These are phyloP conservation scores for Calonectria pseudoreteaudii DNA, from an alignment of 2,329 filamentous ascomycete genomes.

Conservation along the genomic window DNA sequence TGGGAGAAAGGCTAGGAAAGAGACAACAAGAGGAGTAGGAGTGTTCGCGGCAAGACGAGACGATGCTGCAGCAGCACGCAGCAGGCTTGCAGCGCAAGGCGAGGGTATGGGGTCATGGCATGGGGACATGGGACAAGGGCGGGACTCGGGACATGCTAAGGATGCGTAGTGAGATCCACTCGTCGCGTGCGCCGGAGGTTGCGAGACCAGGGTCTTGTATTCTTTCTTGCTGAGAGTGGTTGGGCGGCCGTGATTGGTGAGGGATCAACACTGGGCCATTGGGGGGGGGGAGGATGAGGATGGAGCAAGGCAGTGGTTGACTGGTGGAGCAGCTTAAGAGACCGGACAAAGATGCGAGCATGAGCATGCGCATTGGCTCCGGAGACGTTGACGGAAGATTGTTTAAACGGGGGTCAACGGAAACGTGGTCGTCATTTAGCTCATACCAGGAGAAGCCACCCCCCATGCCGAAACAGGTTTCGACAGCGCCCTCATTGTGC, in stretches of 20 bases:
- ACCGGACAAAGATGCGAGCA: constrained; percentile 6
- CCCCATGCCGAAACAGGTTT: constrained; percentile 19
- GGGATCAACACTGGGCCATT: constrained; percentile 1
- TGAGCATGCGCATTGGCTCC: not conserved
- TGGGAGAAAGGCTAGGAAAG: not conserved
- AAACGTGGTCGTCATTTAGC: constrained; percentile 11
- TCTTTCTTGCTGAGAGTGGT: constrained; percentile 13
- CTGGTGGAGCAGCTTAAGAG: constrained; percentile 2
- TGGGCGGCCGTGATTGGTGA: constrained; percentile 14
- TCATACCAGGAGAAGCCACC: constrained; percentile 13
- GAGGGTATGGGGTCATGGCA: constrained; percentile 22
- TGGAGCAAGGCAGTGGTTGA: not conserved
- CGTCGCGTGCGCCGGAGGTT: constrained; percentile 39
- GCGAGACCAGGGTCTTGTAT: constrained; percentile 29
- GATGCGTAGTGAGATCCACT: constrained; percentile 32
- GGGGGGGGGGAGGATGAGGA: constrained; percentile 21
- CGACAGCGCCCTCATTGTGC: constrained; percentile 10
- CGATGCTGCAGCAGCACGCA: constrained; percentile 7
- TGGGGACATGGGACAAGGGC: constrained; percentile 27
- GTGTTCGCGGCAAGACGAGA: constrained; percentile 3
- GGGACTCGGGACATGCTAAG: constrained; percentile 24
- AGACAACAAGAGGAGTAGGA: constrained; percentile 3
- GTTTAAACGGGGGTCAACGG: not conserved
- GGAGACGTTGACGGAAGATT: not conserved
- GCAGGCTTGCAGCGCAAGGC: constrained; percentile 5